Evolutionary conservation across 169 alveolate genomes (phyloP), one percentile per base, ranked within the genome.

Genomic region (Cryptosporidium bovis): DNA sequence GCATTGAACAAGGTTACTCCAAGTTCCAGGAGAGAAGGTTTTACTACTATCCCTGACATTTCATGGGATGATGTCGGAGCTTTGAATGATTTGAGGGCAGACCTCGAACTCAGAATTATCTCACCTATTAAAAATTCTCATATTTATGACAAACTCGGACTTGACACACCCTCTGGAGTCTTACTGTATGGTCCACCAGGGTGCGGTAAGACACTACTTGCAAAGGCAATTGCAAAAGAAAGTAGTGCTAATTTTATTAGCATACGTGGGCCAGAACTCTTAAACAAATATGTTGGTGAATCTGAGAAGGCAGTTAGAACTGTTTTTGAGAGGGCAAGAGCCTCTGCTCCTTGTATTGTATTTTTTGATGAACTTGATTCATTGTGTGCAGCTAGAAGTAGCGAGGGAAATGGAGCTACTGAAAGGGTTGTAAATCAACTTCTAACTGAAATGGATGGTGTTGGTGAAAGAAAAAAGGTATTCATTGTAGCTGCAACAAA

Each of bases 281-380:
- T 97, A 92, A 97, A 98, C 91, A 99, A 98, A 92, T 98, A 98
- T 94, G 99, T 98, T 16, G 99, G 99, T 13, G 99, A 98, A 87
- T 97, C 99, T 62, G 99, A 99, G 92, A 94, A 96, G 82, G 99
- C 99, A n/a, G 97, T 99, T 44, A 94, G 99, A 83, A 93, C 96
- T 65, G 96, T 98, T 16, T 99, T 99, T 92, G 97, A 96, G 69
- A 97, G 99, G 92, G 99, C 99, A 4, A 93, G 97, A 56, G 96
- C 96, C 27, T 96, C 99, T 67, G 95, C 98, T 51, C 99, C 99
- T 24, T 98, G 99, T 82, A 95, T 98, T 40, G 96, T 98, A 34
- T 97, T 98, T 94, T 98, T 98, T 92, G 99, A 98, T 92, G 99
- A 98, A 93, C 92, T 98, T 36, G 99, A 98, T 90, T 97, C 99